Percentiles rank a stretch among this genome's conserved stretches.
These are phyloP conservation scores for Microbotryum violaceum DNA, from an alignment of 1,284 basidiomycete species.

Conservation along the genomic window DNA sequence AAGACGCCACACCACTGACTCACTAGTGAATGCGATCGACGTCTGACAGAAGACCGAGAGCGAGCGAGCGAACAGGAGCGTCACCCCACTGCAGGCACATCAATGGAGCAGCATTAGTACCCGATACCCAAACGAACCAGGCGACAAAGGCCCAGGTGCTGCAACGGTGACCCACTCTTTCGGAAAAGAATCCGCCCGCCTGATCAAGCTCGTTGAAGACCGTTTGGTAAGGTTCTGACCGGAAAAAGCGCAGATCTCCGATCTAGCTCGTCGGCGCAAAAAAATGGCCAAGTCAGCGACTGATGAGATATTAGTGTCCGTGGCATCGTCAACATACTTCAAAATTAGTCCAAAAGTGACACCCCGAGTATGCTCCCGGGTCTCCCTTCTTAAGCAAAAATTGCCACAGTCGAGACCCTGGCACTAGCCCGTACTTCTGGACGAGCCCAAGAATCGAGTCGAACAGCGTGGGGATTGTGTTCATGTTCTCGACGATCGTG, in stretches of 20 bases:
- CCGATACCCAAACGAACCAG: too few species aligned
- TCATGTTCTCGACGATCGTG: conserved; percentile 40
- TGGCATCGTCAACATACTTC: conserved; percentile 8
- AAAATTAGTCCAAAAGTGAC: conserved; percentile 42
- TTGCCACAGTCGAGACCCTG: conserved; percentile 33
- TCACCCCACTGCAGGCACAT: conserved; percentile 41
- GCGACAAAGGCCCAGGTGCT: too few species aligned
- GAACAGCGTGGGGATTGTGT: conserved; percentile 41
- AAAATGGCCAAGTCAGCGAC: background rate
- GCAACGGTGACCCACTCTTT: conserved; percentile 22
- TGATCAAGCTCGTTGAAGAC: conserved; percentile 41
- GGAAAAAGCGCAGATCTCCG: conserved; percentile 41
- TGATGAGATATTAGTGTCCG: too few species aligned
- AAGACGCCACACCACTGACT: background rate
- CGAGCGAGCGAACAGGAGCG: conserved; percentile 42
- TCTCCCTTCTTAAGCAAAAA: conserved; percentile 37
- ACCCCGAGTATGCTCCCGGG: conserved; percentile 32
- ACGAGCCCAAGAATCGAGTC: conserved; percentile 36
- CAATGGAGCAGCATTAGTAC: background rate
- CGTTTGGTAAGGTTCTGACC: conserved; percentile 38
- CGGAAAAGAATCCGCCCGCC: conserved; percentile 37
- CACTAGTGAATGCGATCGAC: conserved; percentile 32
- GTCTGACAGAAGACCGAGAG: conserved; percentile 26
- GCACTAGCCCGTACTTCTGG: conserved; percentile 31
- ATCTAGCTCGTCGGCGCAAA: conserved; percentile 30